Evolutionary conservation across 1,139 yeast species (phyloP).

Genomic region (Scheffersomyces segobiensis): DNA sequence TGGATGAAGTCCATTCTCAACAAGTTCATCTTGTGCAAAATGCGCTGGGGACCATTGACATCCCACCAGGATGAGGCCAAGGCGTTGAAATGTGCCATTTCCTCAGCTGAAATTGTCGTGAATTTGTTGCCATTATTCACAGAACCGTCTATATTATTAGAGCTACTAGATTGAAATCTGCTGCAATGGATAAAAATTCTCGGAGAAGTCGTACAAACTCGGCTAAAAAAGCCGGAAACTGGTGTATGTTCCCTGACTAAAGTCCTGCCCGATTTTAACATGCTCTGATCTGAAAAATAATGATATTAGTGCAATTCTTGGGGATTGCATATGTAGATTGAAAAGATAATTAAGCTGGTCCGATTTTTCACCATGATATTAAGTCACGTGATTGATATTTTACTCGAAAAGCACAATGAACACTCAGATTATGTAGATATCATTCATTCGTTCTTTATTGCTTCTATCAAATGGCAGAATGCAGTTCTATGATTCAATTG

Average conservation of each 20-base stretch:
- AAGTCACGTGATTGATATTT: background rate
- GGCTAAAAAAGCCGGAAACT: background rate
- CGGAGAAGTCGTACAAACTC: background rate
- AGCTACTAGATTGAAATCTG: background rate
- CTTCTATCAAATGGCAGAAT: too few relatives aligned
- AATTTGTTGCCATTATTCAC: slow-evolving; percentile 6
- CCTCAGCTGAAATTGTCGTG: slow-evolving; percentile 46
- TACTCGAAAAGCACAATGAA: background rate
- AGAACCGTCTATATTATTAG: background rate
- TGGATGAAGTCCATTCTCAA: slow-evolving; percentile 84
- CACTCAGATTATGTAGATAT: too few relatives aligned
- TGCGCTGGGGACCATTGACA: slow-evolving; percentile 86
- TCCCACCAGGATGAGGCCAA: slow-evolving; percentile 98
- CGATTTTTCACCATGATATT: background rate
- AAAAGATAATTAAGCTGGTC: background rate
- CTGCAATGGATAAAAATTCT: too few relatives aligned
- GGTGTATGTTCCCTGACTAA: background rate
- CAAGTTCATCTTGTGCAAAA: slow-evolving; percentile 91
- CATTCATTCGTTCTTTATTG: too few relatives aligned
- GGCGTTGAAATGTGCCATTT: slow-evolving; percentile 77
- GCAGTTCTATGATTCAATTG: too few relatives aligned
- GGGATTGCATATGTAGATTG: background rate
- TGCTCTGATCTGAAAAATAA: background rate
- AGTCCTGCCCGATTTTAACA: background rate
- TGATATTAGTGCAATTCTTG: background rate